Conservation (phyloP, 805 yeast genomes). For the Ogataea degrootiae region DNA sequence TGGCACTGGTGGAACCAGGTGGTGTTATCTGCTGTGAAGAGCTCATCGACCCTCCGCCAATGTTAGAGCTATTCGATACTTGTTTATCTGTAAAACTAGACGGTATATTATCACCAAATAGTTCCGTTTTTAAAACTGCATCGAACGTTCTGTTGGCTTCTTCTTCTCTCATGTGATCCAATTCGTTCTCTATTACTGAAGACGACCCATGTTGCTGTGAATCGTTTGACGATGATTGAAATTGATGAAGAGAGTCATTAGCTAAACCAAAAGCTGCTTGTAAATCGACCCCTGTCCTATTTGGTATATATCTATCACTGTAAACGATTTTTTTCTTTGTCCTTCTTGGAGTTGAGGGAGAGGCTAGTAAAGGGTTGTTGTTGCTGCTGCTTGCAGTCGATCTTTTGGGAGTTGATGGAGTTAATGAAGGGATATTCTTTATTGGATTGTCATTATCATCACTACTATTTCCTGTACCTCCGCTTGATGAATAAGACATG, state of each 20-base stretch:
- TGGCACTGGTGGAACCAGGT: slow-evolving; percentile 20
- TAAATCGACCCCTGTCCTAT: slow-evolving; percentile 77
- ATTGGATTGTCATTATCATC: slow-evolving; percentile 5
- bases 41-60: slow-evolving; percentile 1
- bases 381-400: slow-evolving; percentile 5
- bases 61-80: slow-evolving; percentile 4
- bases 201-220: slow-evolving; percentile 7
- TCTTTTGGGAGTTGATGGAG: slow-evolving; percentile 21
- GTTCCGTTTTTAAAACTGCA: slow-evolving; percentile 78
- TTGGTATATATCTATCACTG: slow-evolving; percentile 86
- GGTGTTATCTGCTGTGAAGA: slow-evolving; percentile 23
- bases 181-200: slow-evolving; percentile 45
- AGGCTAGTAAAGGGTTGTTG: slow-evolving; percentile 20
- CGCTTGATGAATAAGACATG: slow-evolving; percentile 2
- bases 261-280: slow-evolving; percentile 74
- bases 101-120: slow-evolving; percentile 85
- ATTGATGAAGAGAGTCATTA: slow-evolving; percentile 11
- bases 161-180: slow-evolving; percentile 64
- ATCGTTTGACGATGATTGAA: slow-evolving; percentile 3
- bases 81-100: slow-evolving; percentile 16
- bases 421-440: slow-evolving; percentile 8
- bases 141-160: slow-evolving; percentile 88
- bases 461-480: background rate
- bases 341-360: slow-evolving; percentile 46
- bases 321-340: slow-evolving; percentile 44